These are phyloP conservation scores for Musa itinerans DNA, from an alignment of 176 grass and related monocot species.

Conservation along the genomic window DNA sequence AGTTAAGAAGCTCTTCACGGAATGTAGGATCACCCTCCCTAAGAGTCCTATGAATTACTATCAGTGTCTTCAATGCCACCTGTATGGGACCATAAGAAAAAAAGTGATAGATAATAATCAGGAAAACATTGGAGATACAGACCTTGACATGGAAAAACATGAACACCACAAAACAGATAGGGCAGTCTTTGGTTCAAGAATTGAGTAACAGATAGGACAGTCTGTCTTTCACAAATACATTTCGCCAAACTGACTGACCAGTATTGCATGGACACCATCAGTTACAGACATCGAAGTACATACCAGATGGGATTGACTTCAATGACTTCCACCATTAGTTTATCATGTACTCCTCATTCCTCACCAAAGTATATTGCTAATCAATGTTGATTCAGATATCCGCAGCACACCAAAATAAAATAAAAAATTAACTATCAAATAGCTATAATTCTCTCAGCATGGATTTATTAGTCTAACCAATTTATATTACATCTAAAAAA, in stretches of 20 bases:
- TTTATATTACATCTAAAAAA: neutral
- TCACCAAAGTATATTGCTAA: neutral
- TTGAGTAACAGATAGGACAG: too few species aligned
- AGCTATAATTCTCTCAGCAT: neutral
- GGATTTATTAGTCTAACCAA: neutral
- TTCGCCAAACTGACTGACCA: too few species aligned
- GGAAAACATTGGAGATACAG: neutral
- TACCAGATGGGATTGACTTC: too few species aligned
- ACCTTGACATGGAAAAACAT: neutral
- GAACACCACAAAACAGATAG: too few species aligned
- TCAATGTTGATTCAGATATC: neutral
- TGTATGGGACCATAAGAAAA: conserved; percentile 19
- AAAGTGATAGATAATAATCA: neutral
- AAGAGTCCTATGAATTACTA: conserved; percentile 92
- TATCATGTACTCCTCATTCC: too few species aligned
- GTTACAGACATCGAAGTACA: too few species aligned
- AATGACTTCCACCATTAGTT: too few species aligned
- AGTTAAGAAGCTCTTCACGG: conserved; percentile 74
- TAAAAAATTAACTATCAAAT: neutral
- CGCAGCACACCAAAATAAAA: neutral
- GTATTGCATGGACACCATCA: too few species aligned
- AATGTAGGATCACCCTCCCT: conserved; percentile 85
- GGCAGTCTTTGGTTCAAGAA: too few species aligned
- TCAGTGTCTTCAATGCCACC: conserved; percentile 86
- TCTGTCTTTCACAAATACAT: too few species aligned